Evolutionary conservation across 768 basidiomycete genomes (phyloP).

Genomic region (Trametes gibbosa): DNA sequence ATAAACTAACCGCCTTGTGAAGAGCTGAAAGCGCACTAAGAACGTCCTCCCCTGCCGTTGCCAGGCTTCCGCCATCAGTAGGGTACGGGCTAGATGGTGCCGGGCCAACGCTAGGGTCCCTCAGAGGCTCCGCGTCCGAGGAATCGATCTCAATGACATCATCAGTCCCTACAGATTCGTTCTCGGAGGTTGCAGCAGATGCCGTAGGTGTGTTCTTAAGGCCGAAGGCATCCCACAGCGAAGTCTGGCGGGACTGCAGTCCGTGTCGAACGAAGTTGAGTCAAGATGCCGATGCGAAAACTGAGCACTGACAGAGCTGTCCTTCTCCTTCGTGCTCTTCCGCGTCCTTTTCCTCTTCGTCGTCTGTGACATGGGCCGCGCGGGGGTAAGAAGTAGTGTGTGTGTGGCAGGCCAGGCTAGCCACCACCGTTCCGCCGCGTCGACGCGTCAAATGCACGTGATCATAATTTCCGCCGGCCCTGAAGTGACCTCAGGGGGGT

Average conservation of each 20-base stretch:
- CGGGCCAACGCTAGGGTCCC: not conserved
- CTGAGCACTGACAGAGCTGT: constrained; percentile 1
- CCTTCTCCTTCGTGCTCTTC: not conserved
- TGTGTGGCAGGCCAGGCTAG: not conserved
- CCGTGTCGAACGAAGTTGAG: not conserved
- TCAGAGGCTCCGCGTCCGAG: constrained; percentile 8
- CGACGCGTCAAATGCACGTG: constrained; percentile 14
- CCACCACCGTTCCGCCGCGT: constrained; percentile 3
- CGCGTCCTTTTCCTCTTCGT: not conserved
- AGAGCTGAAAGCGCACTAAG: not conserved
- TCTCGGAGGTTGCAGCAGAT: constrained; percentile 9
- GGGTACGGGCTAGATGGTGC: not conserved
- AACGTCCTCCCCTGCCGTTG: not conserved
- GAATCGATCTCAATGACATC: constrained; percentile 13
- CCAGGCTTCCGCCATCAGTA: not conserved
- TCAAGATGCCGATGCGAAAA: too few relatives aligned
- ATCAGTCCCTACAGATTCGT: not conserved
- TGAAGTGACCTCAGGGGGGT: not conserved
- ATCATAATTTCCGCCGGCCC: not conserved
- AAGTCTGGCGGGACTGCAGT: constrained; percentile 15
- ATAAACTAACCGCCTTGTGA: too few relatives aligned
- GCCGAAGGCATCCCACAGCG: constrained; percentile 13
- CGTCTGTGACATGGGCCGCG: not conserved
- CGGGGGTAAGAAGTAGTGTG: not conserved
- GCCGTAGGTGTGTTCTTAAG: not conserved